Base-by-base conservation (phyloP, 164 flowering plant genomes). In the Vitis rupestris region DNA sequence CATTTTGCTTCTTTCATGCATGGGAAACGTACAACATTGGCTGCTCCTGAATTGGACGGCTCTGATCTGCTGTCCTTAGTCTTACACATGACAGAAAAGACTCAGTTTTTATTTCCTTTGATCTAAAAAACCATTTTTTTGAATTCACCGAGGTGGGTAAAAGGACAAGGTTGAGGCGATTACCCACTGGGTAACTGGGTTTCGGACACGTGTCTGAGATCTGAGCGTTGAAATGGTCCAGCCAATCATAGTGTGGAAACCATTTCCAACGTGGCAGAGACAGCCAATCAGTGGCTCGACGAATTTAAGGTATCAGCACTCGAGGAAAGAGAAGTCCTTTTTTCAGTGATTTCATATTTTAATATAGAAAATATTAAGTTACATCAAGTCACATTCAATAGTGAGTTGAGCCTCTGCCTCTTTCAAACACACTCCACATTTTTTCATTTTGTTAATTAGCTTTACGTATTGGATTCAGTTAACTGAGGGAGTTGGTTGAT, bases 241-340 rank as follows among this genome's bases (percentile, higher is more conserved):
- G 50, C 85, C 88, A 81, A 86, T 87, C 81, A 81, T 77, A 47
- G 65, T 10, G 23, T 59, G 17, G 17, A 74, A 70, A 48, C 15
- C 4, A 14, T 65, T 65, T 76, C 76, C 85, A 75, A 67, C 83
- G 50, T 74, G 82, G 85, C 82, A 68, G 72, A 67, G 62, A 31
- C 73, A 82, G 76, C 84, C 90, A 84, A 80, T 84, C 84, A 84
- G 50, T 68, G 61, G 65, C 80, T 87, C 88, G 91, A 83, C 53
- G 79, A 84, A 73, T 69, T 82, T 84, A 84, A 84, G 88, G 88
- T 82, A 56, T 77, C 76, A 64, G 68, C 23, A 27, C 63, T 9
- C 27, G 9, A 1, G 37, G 15, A 9, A 37, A 29, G 19, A 9
- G 7, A 12, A 23, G 68, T 30, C 27, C 44, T 5, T 8, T 14